Base-by-base conservation (phyloP, 2,329 filamentous ascomycete species). In the Trichoderma citrinoviride region DNA sequence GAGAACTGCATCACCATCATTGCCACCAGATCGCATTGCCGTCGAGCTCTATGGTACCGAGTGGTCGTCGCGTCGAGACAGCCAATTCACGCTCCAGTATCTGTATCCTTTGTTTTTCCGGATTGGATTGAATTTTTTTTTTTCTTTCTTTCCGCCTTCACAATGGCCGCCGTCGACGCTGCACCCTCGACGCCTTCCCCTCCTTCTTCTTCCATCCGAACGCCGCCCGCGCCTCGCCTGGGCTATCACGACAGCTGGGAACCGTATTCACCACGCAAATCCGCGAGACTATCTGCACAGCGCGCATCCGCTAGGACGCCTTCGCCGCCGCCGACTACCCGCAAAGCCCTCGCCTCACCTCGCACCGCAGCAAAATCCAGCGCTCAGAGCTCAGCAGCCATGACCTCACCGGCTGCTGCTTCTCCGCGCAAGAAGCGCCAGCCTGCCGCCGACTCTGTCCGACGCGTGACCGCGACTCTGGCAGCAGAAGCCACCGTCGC, bases 201-300 rank as follows among this genome's bases (percentile, higher is more conserved):
- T 68, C 80, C 85, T 43, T 76, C 85, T 43, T 76, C 79, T 47
- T 78, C 79, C 68, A 77, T 90, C 67, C 86, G 81, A 73, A 91
- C 88, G 55, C 90, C 90, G 67, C 84, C 85, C 46, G 87, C 90
- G 63, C 90, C 90, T 54, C 84, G 84, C 66, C 84, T 87, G 72
- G 90, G 90, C 43, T 87, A 82, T 71, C 81, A 83, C 69, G 90
- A 93, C 76, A 78, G 81, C 68, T 93, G 88, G 81, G 85, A 91
- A 72, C 90, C 90, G 50, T 93, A 87, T 73, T 87, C 88, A 66
- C 87, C 89, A 62, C 85, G 89, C 75, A 89, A 90, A 71, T 90
- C 87, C 4, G 83, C 84, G 66, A 85, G 89, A 69, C 82, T 91
- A 70, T 85, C 85, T 64, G 81, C 82, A 47, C 83, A 87, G 71